Conservation (phyloP, 1,284 basidiomycete species). For the Leccinum subrobustum region DNA sequence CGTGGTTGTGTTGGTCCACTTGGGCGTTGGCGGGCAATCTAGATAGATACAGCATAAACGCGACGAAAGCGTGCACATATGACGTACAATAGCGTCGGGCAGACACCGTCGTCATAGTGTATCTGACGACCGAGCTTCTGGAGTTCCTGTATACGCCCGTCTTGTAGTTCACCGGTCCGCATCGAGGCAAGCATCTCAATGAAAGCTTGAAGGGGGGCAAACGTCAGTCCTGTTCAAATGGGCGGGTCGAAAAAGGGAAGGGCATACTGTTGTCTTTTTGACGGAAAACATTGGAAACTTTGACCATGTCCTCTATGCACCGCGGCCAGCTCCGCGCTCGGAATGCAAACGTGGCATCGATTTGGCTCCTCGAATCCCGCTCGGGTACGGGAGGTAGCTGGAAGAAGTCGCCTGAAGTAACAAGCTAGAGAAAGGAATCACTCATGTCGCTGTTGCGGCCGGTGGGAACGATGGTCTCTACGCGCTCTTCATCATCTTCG, state of each 20-base stretch:
- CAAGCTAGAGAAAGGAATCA: conserved; percentile 44
- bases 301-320: conserved; percentile 40
- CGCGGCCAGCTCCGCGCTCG: conserved; percentile 62
- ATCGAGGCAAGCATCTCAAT: conserved; percentile 74
- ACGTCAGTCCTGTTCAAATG: not conserved
- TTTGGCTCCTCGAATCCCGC: conserved; percentile 29
- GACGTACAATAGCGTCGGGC: conserved; percentile 59
- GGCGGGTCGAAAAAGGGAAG: not conserved
- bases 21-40: conserved; percentile 29
- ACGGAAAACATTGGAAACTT: conserved; percentile 44
- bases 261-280: conserved; percentile 44
- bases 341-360: conserved; percentile 56
- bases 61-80: not conserved
- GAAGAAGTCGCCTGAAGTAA: conserved; percentile 79
- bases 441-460: too few species aligned
- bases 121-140: conserved; percentile 46
- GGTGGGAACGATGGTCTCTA: too few species aligned
- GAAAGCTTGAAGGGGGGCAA: conserved; percentile 41
- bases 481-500: too few species aligned
- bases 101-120: conserved; percentile 51
- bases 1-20: conserved; percentile 26
- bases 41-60: not conserved
- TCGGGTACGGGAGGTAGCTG: conserved; percentile 76
- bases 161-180: conserved; percentile 54
- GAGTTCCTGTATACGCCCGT: conserved; percentile 38